Evolutionary conservation across 2,329 filamentous ascomycete species (phyloP), one percentile per base, ranked within the genome.

Genomic region (Penicillium palitans): DNA sequence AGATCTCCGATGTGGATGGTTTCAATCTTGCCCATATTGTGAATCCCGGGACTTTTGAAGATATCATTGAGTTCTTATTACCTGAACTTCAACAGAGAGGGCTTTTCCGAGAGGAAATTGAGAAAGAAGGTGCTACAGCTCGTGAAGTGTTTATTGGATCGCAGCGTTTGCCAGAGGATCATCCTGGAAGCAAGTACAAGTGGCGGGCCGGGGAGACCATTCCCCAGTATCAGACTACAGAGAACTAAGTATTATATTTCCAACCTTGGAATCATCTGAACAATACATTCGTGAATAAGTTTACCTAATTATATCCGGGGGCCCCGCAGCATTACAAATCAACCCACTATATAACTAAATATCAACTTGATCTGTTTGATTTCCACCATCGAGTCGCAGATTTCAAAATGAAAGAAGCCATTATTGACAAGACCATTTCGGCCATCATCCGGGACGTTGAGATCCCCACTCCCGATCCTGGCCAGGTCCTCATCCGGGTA

Each of bases 381-480:
- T 45, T 12, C 8, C 12, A 37, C 9, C 13, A 33, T 24, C 17
- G 2, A 39, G 12, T 6, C 9, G n/a, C 15, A 45, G 19, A 27
- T 8, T 17, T 15, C 12, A 60, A 21, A 40, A 79, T 79, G 77
- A 79, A 79, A 62, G 75, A 79, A 72, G 76, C 72, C 6, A 63
- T 74, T 37, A 66, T 79, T 13, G 53, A 67, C 45, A 64, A 69
- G 45, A 70, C 69, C 4, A 60, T 69, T 5, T 66, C 63, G 39
- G 74, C 77, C 61, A 62, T 70, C 5, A 73, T 82, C 44, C 69
- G 76, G 12, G 78, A 82, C 45, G 70, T 70, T 4, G 71, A 74
- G 1, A 75, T 80, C 35, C 80, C 80, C 1, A 68, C 61, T 5
- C 76, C 79, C 0, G 41, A 65, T 10, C 57, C 65, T 1, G 69